Base-by-base conservation (phyloP, 2,329 filamentous ascomycete species). In the Delphinella strobiligena region DNA sequence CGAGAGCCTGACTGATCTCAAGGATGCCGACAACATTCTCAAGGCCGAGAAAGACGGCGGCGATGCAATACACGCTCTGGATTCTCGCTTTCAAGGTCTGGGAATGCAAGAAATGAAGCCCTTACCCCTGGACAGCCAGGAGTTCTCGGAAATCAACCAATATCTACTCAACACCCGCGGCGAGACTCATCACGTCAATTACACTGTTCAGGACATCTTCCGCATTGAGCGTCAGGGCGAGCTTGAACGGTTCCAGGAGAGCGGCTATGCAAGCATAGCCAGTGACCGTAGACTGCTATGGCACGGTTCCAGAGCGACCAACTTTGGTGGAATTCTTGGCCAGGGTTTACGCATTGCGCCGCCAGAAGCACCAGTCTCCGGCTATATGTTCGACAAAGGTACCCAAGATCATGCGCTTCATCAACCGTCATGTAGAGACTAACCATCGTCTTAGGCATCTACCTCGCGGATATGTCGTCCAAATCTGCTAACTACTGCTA, bases 291-390 rank as follows among this genome's bases (percentile, higher is more conserved):
- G 83, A 14, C 74, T 93, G 1, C 69, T 94, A 2, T 94, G 87
- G 87, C 87, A 93, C 55, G 86, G 87, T 12, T 88, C 82, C 12
- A 78, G 85, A 24, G 73, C 71, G 22, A 91, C 83, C 38, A 93
- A 93, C 57, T 93, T 80, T 48, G 85, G 81, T 53, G 87, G 86
- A 53, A 94, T 94, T 43, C 73, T 93, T 31, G 82, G 78, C 42
- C 84, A 93, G 59, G 87, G 87, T 47, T 72, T 94, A 5, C 81
- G 85, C n/a, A 93, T 93, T 48, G 87, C 87, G 5, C 87, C 87
- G 0, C 80, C 81, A 0, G 80, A 93, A 58, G 86, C 86, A 0
- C 87, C 85, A 0, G 78, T 78, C 0, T 43, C 37, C 15, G 48
- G 48, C 32, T 50, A 50, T 39, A 89, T 89, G 82, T 93, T 93